A percentile compares a stretch with the other conserved stretches of the same genome.
phyloP scores from a whole-genome alignment of 495 filamentous ascomycete genomes.

The Geoglossum glabrum region DNA sequence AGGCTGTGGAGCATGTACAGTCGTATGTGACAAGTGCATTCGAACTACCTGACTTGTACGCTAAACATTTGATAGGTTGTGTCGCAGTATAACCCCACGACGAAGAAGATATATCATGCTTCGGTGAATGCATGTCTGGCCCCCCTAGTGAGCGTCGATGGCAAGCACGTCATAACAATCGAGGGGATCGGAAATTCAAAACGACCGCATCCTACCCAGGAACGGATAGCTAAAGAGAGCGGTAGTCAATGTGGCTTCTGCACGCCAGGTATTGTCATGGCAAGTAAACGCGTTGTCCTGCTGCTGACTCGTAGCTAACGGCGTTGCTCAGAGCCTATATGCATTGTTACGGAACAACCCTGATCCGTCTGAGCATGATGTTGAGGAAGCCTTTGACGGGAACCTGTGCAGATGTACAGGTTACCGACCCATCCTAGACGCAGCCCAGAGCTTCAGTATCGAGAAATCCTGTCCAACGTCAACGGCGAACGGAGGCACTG shows the following conservation, averaged over 20 bases:
- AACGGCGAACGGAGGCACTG: slow-evolving; percentile 37
- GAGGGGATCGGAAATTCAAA: slow-evolving; percentile 90
- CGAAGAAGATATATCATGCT: slow-evolving; percentile 74
- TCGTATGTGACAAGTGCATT: slow-evolving; percentile 28
- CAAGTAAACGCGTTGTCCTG: slow-evolving; percentile 11
- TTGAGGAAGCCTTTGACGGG: slow-evolving; percentile 85
- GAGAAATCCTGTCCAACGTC: slow-evolving; percentile 33
- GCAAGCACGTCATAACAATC: slow-evolving; percentile 95
- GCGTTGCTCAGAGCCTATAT: slow-evolving; percentile 38
- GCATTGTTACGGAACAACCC: slow-evolving; percentile 60
- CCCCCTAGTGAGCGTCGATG: slow-evolving; percentile 78
- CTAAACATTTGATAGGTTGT: slow-evolving; percentile 35
- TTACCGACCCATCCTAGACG: slow-evolving; percentile 85
- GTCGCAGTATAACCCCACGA: slow-evolving; percentile 81
- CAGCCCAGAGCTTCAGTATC: slow-evolving; percentile 53
- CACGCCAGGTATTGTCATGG: slow-evolving; percentile 95
- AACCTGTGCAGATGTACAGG: slow-evolving; percentile 94
- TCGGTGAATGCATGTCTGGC: slow-evolving; percentile 89
- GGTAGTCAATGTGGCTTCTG: slow-evolving; percentile 65
- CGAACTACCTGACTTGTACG: neutral
- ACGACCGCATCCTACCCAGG: slow-evolving; percentile 75
- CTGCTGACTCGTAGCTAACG: neutral
- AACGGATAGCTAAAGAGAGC: slow-evolving; percentile 61
- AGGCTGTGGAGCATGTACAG: slow-evolving; percentile 91
- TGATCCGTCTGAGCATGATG: slow-evolving; percentile 45